Evolutionary conservation across 1,284 basidiomycete genomes (phyloP), one percentile per base, ranked within the genome.

Genomic region (Sanghuangporus baumii): DNA sequence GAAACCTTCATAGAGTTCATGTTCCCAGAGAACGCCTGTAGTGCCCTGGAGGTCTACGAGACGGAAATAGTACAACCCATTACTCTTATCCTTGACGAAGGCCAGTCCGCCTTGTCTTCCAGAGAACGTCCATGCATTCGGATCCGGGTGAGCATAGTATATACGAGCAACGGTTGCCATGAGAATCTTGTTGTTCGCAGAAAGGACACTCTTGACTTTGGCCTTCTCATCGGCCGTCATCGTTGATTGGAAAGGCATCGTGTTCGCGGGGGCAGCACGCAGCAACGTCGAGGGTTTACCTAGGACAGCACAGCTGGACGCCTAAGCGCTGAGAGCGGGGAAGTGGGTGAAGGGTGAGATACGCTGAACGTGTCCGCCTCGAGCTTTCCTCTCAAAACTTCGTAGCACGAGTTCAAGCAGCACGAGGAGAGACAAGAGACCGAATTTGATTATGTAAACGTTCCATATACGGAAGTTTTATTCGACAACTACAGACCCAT

Each of bases 11-110:
- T 96, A 97, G 2, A 98, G 75, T 72, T 97, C 95, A 69, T 98
- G 93, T 67, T 95, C 88, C 96, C 96, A 99, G 50, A 96, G 86
- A 36, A 96, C 83, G 9, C 94, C 95, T 57, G 93, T 78, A 1
- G 91, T 93, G 12, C 93, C 91, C 70, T 79, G 77, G 34, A 96
- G 72, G 74, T 96, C 94, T 2, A 97, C 89, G 54, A 97, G 77
- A 71, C 86, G 85, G 71, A 96, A 85, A 71, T 81, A 81, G 51
- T 87, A 79, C 3, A 81, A 80, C 36, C 82, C 82, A 64, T 79
- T 82, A 2, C 77, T 76, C 62, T 81, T 84, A 72, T 94, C 88
- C 37, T 80, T 75, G 34, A 83, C 82, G 68, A 96, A 84, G 1
- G 87, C 87, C 16, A 97, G 75, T 8, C 88, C 93, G 4, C 95